Evolutionary conservation across 805 yeast genomes (phyloP).

Genomic region (Pichia insulana): DNA sequence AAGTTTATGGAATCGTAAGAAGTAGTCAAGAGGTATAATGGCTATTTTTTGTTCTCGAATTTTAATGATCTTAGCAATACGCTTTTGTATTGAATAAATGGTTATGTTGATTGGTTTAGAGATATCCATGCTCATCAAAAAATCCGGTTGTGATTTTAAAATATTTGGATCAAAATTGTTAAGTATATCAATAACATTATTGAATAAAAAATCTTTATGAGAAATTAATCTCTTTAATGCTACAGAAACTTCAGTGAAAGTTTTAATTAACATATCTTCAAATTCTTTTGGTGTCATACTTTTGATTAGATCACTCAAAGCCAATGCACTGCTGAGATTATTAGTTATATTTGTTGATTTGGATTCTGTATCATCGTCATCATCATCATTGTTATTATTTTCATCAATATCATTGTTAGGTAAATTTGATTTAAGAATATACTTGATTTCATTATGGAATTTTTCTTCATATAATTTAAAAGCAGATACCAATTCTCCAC

Average conservation of each 20-base stretch:
- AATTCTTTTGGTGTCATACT: constrained; percentile 68
- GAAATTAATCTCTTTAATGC: constrained; percentile 63
- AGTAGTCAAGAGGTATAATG: constrained; percentile 46
- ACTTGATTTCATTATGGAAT: constrained; percentile 63
- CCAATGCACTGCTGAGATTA: constrained; percentile 21
- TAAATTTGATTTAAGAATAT: constrained; percentile 54
- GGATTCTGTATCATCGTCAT: constrained; percentile 1
- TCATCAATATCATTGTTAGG: constrained; percentile 38
- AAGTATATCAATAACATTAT: constrained; percentile 49
- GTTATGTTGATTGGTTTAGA: constrained; percentile 56
- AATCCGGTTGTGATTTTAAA: constrained; percentile 26
- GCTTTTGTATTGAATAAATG: constrained; percentile 60
- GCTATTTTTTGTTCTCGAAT: constrained; percentile 71
- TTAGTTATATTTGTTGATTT: constrained; percentile 19
- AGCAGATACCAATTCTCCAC: constrained; percentile 55
- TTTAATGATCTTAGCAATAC: constrained; percentile 69
- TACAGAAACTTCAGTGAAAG: constrained; percentile 59
- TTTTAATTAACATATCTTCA: constrained; percentile 54
- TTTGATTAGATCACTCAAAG: constrained; percentile 39
- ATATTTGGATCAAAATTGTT: constrained; percentile 22
- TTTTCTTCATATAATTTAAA: constrained; percentile 57
- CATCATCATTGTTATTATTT: constrained; percentile 13
- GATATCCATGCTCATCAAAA: constrained; percentile 57
- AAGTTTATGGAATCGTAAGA: constrained; percentile 57
- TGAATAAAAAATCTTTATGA: constrained; percentile 74